Percentiles rank a stretch among this genome's conserved stretches.
These are phyloP conservation scores for Ceratobasidium sp. DNA, from an alignment of 1,284 basidiomycete genomes.

Conservation along the genomic window DNA sequence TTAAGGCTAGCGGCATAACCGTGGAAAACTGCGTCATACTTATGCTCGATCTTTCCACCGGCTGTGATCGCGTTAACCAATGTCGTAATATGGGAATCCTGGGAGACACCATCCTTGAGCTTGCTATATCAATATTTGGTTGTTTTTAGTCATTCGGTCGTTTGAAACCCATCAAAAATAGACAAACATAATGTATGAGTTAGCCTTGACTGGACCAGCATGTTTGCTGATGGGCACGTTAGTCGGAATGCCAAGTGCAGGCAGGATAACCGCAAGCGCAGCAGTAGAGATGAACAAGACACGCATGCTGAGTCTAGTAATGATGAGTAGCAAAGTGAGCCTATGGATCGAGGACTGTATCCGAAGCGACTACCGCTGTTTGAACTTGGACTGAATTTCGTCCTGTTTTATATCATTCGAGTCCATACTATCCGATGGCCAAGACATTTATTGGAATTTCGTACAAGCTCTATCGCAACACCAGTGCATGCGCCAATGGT, in stretches of 20 bases:
- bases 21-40: conserved; percentile 37
- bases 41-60: conserved; percentile 16
- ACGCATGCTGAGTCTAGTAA: conserved; percentile 3
- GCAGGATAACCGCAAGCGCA: conserved; percentile 35
- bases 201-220: conserved; percentile 29
- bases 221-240: conserved; percentile 25
- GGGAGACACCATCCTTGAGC: conserved; percentile 35
- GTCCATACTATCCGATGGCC: too few species aligned
- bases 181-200: conserved; percentile 38
- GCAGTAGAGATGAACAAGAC: conserved; percentile 4
- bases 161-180: too few species aligned
- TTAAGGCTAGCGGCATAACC: conserved; percentile 40
- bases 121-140: conserved; percentile 16
- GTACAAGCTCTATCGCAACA: too few species aligned
- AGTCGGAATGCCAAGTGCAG: conserved; percentile 29
- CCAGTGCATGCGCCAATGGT: too few species aligned
- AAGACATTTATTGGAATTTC: too few species aligned
- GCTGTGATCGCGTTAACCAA: conserved; percentile 5
- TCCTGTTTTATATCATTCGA: background rate
- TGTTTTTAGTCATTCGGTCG: too few species aligned
- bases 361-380: conserved; percentile 33
- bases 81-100: conserved; percentile 7
- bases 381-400: background rate
- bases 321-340: background rate
- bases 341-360: background rate